phyloP scores from a whole-genome alignment of 192 early-diverging fungal genomes.

The Coemansia umbellata region DNA sequence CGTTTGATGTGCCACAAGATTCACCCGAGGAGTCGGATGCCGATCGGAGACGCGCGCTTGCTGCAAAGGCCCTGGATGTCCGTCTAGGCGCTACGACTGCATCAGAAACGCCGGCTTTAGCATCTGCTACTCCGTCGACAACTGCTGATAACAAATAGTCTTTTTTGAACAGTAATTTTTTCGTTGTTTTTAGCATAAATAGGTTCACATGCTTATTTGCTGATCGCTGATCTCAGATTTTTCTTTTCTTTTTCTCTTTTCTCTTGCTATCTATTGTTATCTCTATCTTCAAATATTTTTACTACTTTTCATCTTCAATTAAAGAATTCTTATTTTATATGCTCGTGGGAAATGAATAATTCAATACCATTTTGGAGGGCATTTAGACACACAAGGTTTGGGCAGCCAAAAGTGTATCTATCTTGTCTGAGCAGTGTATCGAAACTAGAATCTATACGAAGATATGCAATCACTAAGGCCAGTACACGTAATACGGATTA shows the following conservation, averaged over 20 bases:
- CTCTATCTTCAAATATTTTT: background rate
- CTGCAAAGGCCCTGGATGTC: conserved; percentile 40
- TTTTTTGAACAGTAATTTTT: background rate
- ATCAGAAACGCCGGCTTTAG: background rate
- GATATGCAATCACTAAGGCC: too few species aligned
- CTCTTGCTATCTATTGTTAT: background rate
- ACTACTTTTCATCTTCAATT: background rate
- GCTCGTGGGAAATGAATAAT: too few species aligned
- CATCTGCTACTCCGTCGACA: background rate
- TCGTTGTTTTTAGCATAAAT: background rate
- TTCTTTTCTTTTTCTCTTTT: background rate
- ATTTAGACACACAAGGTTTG: too few species aligned
- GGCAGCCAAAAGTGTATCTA: too few species aligned
- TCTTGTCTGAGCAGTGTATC: too few species aligned
- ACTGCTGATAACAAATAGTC: conserved; percentile 4
- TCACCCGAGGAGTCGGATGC: conserved; percentile 21
- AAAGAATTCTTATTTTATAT: too few species aligned
- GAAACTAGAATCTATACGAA: too few species aligned
- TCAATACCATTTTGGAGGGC: too few species aligned
- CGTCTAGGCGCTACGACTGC: conserved; percentile 12
- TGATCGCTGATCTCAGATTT: too few species aligned
- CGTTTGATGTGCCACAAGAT: background rate
- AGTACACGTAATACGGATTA: too few species aligned
- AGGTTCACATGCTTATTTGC: background rate
- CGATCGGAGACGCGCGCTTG: conserved; percentile 38